A percentile compares a stretch with the other conserved stretches of the same genome.
phyloP scores from a whole-genome alignment of 2,329 filamentous ascomycete species.

The Pseudopithomyces chartarum region DNA sequence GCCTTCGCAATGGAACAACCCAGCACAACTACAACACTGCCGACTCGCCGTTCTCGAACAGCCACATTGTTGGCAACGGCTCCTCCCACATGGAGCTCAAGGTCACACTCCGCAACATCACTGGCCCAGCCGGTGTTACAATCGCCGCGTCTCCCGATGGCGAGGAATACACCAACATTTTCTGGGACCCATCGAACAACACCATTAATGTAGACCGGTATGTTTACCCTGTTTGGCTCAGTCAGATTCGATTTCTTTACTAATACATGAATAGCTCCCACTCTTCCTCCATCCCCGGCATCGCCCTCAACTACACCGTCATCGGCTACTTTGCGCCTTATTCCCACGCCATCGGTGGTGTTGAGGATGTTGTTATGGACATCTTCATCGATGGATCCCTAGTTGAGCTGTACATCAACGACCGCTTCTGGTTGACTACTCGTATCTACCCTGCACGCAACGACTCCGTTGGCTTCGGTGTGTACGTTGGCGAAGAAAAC shows the following conservation, averaged over 20 bases:
- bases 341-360: conserved; percentile 39
- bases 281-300: conserved; percentile 49
- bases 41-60: conserved; percentile 21
- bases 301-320: conserved; percentile 49
- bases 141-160: conserved; percentile 50
- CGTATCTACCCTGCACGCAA: conserved; percentile 52
- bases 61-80: conserved; percentile 32
- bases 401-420: conserved; percentile 55
- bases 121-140: conserved; percentile 48
- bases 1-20: conserved; percentile 39
- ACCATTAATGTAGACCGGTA: conserved; percentile 52
- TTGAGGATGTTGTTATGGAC: conserved; percentile 50
- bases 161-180: conserved; percentile 52
- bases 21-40: conserved; percentile 26
- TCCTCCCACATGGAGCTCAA: conserved; percentile 49
- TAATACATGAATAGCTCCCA: conserved; percentile 19
- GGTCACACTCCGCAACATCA: conserved; percentile 45
- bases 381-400: conserved; percentile 55
- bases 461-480: conserved; percentile 50
- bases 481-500: conserved; percentile 46
- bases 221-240: not conserved
- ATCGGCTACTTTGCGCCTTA: conserved; percentile 55
- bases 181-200: conserved; percentile 52
- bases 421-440: conserved; percentile 47
- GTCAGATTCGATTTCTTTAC: not conserved